phyloP scores from a whole-genome alignment of 768 basidiomycete genomes.

The Lactifluus hygrophoroides region DNA sequence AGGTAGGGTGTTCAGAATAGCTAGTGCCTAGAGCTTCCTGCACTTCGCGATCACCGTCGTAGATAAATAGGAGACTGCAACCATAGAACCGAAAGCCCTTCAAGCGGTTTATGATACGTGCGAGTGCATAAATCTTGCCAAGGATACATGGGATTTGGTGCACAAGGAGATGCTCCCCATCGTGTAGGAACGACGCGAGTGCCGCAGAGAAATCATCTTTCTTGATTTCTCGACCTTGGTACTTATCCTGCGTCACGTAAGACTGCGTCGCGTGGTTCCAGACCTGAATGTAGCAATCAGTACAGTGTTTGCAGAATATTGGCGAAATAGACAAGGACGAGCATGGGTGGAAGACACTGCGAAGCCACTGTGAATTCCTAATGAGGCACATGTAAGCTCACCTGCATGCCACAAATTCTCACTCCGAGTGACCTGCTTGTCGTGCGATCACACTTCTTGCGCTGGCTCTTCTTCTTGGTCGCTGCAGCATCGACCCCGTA shows the following conservation, averaged over 20 bases:
- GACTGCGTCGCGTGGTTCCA: conserved; percentile 83
- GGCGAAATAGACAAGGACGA: not conserved
- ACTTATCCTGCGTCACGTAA: conserved; percentile 93
- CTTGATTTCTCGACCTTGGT: conserved; percentile 85
- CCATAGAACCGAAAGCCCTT: conserved; percentile 99
- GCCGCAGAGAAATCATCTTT: conserved; percentile 78
- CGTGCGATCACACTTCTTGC: conserved; percentile 95
- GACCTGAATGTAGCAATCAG: conserved; percentile 44
- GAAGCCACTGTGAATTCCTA: not conserved
- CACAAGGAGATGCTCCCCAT: conserved; percentile 75
- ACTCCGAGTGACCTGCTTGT: conserved; percentile 88
- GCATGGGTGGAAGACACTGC: not conserved
- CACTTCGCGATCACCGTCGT: conserved; percentile 87
- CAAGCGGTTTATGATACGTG: conserved; percentile 79
- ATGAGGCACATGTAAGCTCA: conserved; percentile 34
- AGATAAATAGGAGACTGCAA: conserved; percentile 92
- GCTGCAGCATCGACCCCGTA: conserved; percentile 93
- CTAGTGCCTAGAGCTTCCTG: conserved; percentile 67
- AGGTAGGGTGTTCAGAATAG: conserved; percentile 55
- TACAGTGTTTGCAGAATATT: not conserved
- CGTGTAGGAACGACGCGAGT: conserved; percentile 73
- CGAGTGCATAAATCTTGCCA: conserved; percentile 89
- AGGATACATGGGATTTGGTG: conserved; percentile 90
- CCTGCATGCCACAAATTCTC: conserved; percentile 98
- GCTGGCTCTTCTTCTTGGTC: conserved; percentile 94